Evolutionary conservation across 305 asterid genomes (phyloP).

Genomic region (Nicotiana rustica): DNA sequence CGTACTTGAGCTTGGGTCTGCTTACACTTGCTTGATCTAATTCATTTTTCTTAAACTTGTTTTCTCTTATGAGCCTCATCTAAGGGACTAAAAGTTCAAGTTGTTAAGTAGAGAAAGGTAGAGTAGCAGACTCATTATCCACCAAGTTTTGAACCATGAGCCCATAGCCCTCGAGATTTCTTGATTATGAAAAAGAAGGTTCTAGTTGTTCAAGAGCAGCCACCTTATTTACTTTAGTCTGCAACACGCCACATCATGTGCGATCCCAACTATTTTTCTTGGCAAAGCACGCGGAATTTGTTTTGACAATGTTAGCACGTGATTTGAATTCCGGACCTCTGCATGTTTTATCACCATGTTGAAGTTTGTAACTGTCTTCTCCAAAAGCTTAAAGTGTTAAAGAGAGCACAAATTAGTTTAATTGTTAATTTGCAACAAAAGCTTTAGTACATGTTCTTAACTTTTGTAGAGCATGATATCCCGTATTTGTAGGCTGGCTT

Average conservation of each 20-base stretch:
- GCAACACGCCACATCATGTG: background rate
- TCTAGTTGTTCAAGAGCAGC: background rate
- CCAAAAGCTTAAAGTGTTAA: slow-evolving; percentile 3
- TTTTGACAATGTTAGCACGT: background rate
- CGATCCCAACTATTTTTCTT: background rate
- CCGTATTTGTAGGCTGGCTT: background rate
- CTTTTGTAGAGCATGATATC: background rate
- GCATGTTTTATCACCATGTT: background rate
- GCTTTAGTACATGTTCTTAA: background rate
- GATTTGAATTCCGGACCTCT: background rate
- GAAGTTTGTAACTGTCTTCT: background rate
- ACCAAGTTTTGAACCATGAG: background rate
- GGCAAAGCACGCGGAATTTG: background rate
- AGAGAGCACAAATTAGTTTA: background rate
- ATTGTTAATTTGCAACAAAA: background rate
- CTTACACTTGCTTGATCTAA: background rate
- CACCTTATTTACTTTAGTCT: background rate
- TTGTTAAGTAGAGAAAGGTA: background rate
- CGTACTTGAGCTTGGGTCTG: background rate
- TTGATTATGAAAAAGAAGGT: background rate
- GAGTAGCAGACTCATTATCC: background rate
- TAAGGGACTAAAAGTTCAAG: background rate
- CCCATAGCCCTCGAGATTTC: background rate
- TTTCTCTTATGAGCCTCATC: background rate
- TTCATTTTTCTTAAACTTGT: background rate